Evolutionary conservation across 2,329 filamentous ascomycete species (phyloP).

Genomic region (Sphaerulina vaccinii): DNA sequence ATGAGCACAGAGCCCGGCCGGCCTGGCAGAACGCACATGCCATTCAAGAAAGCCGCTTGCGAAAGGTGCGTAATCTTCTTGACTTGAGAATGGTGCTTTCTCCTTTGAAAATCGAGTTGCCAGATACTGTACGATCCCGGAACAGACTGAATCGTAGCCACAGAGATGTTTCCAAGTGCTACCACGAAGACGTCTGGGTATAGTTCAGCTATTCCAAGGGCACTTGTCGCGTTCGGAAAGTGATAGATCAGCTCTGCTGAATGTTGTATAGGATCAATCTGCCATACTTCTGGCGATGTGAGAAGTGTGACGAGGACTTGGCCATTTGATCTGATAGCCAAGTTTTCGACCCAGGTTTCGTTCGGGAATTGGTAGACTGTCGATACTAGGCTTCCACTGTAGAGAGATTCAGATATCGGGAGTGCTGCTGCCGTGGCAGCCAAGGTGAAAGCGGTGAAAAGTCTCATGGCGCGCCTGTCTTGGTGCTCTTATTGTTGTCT

Average conservation of each 20-base stretch:
- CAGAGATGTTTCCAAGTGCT: constrained; percentile 15
- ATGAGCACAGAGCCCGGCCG: constrained; percentile 10
- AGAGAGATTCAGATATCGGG: no score
- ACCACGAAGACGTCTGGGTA: constrained; percentile 17
- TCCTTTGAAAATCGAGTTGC: constrained; percentile 6
- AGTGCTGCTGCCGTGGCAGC: no score
- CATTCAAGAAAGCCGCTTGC: constrained; percentile 18
- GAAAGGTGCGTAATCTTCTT: constrained; percentile 13
- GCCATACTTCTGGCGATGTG: constrained; percentile 21
- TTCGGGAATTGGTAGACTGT: constrained; percentile 29
- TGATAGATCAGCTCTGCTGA: constrained; percentile 17
- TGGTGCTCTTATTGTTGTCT: no score
- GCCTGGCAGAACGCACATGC: constrained; percentile 9
- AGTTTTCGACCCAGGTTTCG: constrained; percentile 39
- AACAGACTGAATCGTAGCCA: not conserved
- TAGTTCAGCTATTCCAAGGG: constrained; percentile 19
- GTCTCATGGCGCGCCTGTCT: no score
- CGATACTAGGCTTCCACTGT: no score
- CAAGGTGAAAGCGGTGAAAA: no score
- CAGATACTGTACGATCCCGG: constrained; percentile 18
- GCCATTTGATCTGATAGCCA: constrained; percentile 36
- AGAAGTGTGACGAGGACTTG: constrained; percentile 37
- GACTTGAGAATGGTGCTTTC: not conserved
- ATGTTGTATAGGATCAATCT: constrained; percentile 16
- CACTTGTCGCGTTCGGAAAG: constrained; percentile 14